Evolutionary conservation across 805 yeast species (phyloP).

Genomic region (Schizosaccharomyces japonicus): DNA sequence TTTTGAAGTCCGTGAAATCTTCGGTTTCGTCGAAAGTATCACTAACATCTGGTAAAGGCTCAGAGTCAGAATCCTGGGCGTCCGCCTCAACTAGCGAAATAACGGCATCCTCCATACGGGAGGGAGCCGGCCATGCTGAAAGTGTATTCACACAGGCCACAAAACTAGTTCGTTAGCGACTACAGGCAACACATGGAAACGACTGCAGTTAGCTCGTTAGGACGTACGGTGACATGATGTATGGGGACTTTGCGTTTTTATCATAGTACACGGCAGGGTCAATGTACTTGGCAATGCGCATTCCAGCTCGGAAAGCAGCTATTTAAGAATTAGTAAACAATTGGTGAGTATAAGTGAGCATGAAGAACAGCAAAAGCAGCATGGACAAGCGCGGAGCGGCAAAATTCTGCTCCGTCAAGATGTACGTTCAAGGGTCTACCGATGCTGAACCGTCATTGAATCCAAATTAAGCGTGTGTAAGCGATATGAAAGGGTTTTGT

Average conservation of each 20-base stretch:
- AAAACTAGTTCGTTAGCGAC: not conserved
- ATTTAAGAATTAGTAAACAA: not conserved
- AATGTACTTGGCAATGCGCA: conserved; percentile 5
- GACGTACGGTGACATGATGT: conserved; percentile 6
- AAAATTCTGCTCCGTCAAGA: too few species aligned
- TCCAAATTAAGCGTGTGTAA: too few species aligned
- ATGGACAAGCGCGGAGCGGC: too few species aligned
- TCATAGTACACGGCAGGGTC: conserved; percentile 6
- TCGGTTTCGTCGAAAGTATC: not conserved
- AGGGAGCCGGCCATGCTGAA: conserved; percentile 6
- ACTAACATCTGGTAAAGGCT: not conserved
- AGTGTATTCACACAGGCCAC: conserved; percentile 5
- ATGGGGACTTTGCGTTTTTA: not conserved
- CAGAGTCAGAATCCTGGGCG: not conserved
- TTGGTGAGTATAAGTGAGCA: too few species aligned
- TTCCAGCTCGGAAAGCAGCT: conserved; percentile 5
- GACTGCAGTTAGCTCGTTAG: too few species aligned
- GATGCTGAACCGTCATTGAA: too few species aligned
- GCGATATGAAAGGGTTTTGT: too few species aligned
- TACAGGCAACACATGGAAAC: too few species aligned
- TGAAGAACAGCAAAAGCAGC: too few species aligned
- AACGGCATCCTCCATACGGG: conserved; percentile 1
- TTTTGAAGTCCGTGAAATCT: not conserved
- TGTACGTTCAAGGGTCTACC: too few species aligned
- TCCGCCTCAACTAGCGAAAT: conserved; percentile 1